These are phyloP conservation scores for Xylogone sp. DNA, from an alignment of 2,329 filamentous ascomycete genomes.

Conservation along the genomic window DNA sequence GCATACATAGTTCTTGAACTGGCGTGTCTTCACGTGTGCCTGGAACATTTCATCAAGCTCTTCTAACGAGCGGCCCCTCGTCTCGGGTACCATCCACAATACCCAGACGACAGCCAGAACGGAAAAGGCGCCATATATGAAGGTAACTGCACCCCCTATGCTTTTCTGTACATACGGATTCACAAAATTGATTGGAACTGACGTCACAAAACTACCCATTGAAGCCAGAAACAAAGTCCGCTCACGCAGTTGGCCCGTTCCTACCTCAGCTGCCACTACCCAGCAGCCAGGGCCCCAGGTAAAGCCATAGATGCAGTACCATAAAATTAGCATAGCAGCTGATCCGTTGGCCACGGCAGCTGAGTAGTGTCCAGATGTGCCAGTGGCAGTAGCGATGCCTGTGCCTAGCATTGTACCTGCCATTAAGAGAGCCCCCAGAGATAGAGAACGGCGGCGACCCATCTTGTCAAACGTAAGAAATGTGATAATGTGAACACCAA, in stretches of 20 bases:
- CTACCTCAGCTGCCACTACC: slow-evolving; percentile 15
- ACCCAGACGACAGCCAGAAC: slow-evolving; percentile 29
- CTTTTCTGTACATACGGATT: slow-evolving; percentile 32
- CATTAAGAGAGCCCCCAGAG: slow-evolving; percentile 2
- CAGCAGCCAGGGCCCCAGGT: slow-evolving; percentile 15
- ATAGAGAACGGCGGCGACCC: neutral
- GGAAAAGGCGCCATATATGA: slow-evolving; percentile 32
- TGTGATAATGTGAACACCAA: neutral
- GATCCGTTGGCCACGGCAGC: too few relatives aligned
- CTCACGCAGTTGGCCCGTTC: slow-evolving; percentile 10
- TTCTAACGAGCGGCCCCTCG: slow-evolving; percentile 2
- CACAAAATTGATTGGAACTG: slow-evolving; percentile 29
- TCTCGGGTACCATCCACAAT: slow-evolving; percentile 33
- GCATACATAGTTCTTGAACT: slow-evolving; percentile 10
- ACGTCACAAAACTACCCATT: slow-evolving; percentile 9
- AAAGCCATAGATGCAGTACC: slow-evolving; percentile 2
- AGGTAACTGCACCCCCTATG: slow-evolving; percentile 34
- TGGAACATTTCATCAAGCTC: slow-evolving; percentile 9
- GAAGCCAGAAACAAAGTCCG: slow-evolving; percentile 12
- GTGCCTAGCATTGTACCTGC: neutral
- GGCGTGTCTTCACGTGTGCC: slow-evolving; percentile 7
- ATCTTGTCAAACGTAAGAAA: slow-evolving; percentile 1
- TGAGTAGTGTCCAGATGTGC: neutral
- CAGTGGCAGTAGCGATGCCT: neutral
- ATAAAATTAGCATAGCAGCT: too few relatives aligned